Base-by-base conservation (phyloP, 164 flowering plant genomes). In the Vitis labrusca region DNA sequence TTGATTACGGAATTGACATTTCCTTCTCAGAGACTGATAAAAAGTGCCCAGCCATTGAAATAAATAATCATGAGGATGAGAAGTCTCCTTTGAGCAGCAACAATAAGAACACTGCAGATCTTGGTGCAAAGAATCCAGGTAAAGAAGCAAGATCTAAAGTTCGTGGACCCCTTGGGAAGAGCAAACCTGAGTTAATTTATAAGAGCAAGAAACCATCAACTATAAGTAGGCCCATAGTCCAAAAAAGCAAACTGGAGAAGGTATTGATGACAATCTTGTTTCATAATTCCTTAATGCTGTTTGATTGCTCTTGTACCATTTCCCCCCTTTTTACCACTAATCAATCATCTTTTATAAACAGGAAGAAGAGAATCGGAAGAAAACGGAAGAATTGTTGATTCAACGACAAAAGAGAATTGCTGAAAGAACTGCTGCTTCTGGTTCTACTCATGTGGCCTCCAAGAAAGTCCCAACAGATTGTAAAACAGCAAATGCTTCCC, bases 181-280 rank as follows among this genome's bases (percentile, higher is more conserved):
- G 63, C 61, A 86, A 69, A 70, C 70, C 82, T 50, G 89, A 85
- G 49, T 67, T 75, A 47, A 51, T 72, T 19, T 17, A 73, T 10
- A 82, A 82, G 68, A 79, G 44, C 72, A 78, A 67, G 62, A 80
- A 77, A 64, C 75, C 87, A 30, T 59, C 77, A 59, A 50, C 73
- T 56, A 76, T 71, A 23, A 80, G 71, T 79, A 79, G 78, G 77
- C 32, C 74, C 12, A 52, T 63, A 54, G 65, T 64, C 59, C 86
- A 72, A 5, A 87, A 84, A 79, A 79, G 74, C 84, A 86, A 85
- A 76, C 53, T 65, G 67, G 86, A 86, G 65, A 83, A 76, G 91
- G 93, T 89, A 83, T 12, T 51, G 61, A n/a, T 5, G 19, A 29
- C 11, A 12, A 37, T 65, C 19, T 17, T 32, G 10, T 64, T 65